Evolutionary conservation across 306 rosid genomes (phyloP).

Genomic region (Quercus alba): DNA sequence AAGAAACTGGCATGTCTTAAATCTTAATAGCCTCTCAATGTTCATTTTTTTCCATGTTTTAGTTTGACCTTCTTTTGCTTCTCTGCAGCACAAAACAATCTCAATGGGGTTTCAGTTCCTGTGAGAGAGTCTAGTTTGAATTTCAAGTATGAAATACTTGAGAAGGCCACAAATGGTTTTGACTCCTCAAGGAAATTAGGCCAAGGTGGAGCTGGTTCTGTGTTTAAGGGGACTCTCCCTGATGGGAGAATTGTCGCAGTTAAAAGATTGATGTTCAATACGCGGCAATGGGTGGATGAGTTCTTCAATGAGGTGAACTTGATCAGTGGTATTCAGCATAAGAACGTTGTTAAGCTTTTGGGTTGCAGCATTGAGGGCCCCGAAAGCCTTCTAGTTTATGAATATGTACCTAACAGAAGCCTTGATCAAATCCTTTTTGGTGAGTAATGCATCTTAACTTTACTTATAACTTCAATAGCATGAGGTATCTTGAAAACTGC

Average conservation of each 20-base stretch:
- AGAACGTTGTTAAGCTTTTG: conserved; percentile 57
- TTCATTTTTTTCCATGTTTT: conserved; percentile 6
- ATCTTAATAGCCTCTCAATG: background rate
- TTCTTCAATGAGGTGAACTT: conserved; percentile 63
- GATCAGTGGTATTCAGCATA: conserved; percentile 49
- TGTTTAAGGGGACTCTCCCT: conserved; percentile 54
- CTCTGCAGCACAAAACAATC: conserved; percentile 17
- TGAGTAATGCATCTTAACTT: conserved; percentile 11
- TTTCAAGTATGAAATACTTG: conserved; percentile 54
- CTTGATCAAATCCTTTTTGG: conserved; percentile 58
- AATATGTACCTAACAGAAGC: conserved; percentile 53
- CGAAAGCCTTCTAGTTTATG: conserved; percentile 69
- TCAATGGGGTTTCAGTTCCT: background rate
- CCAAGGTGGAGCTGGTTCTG: conserved; percentile 54
- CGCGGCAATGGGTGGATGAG: conserved; percentile 56
- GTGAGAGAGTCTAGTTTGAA: conserved; percentile 20
- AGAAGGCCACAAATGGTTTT: conserved; percentile 45
- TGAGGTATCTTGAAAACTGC: background rate
- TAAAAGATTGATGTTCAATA: conserved; percentile 52
- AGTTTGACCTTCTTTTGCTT: background rate
- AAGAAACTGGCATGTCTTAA: no score
- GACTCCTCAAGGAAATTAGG: conserved; percentile 43
- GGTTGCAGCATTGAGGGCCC: conserved; percentile 81
- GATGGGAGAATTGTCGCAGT: conserved; percentile 55
- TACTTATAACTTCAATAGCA: background rate